Evolutionary conservation across 108 stramenopile species (phyloP), one percentile per base, ranked within the genome.

Genomic region (Pseudonitzschia pungens): DNA sequence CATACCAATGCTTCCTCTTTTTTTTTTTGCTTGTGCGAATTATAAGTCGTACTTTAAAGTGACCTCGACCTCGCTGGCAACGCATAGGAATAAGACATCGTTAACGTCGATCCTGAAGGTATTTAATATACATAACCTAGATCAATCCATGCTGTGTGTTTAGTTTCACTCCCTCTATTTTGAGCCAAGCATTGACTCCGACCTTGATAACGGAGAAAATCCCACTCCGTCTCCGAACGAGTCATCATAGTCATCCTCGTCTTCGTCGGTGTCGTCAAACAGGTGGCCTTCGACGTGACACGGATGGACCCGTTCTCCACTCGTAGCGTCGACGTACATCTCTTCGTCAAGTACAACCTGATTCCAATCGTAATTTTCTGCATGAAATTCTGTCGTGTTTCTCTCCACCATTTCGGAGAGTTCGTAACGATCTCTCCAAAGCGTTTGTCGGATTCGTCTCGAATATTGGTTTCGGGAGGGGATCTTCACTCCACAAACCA

Each of bases 291-390:
- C 44, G 20, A 57, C 69, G 56, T 75, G 74, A 64, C 68, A 70
- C 1, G 75, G 75, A 50, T 76, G 75, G 0, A 76, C 36, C 27
- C 69, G 36, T 51, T 76, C 60, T 26, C 75, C 75, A 24, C 33
- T 69, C 4, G 42, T 68, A 7, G 64, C 68, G 57, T 76, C 65
- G 7, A 70, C 48, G 36, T 76, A 70, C 72, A 77, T 74, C 27
- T 82, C 81, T 32, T 77, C 75, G 27, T 83, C 75, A 20, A 85
- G 82, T 11, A 85, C 84, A 21, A 82, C 83, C 31, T 76, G 65
- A 12, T 74, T 64, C 89, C 89, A 90, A 22, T 90, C 83, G 53
- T 74, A 86, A 14, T 73, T 73, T 75, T 90, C 89, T 20, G 84
- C 74, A 1, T 84, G 80, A 65, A 84, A 90, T 70, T 90, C 89